Conservation (phyloP, 305 asterid species). For the Fraxinus sp. region DNA sequence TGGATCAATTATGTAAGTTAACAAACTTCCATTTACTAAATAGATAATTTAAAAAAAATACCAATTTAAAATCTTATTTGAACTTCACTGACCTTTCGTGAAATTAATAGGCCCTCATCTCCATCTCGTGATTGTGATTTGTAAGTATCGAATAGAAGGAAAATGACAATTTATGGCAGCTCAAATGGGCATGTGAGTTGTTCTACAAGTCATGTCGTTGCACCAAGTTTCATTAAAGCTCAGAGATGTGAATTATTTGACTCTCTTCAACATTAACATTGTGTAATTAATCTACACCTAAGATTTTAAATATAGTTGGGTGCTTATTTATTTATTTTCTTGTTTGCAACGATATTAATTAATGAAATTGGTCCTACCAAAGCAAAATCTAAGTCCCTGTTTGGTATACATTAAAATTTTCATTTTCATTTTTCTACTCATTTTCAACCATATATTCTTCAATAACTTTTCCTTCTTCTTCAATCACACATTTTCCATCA, state of each 20-base stretch:
- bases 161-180: conserved; percentile 5
- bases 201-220: background rate
- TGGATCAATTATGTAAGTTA: background rate
- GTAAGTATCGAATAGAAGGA: background rate
- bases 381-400: background rate
- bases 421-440: no score
- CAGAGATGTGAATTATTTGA: no score
- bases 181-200: background rate
- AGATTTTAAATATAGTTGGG: background rate
- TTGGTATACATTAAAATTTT: no score
- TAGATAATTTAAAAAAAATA: background rate
- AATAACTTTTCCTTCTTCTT: no score
- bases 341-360: background rate
- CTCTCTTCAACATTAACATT: background rate
- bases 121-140: background rate
- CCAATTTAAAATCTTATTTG: background rate
- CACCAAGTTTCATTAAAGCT: background rate
- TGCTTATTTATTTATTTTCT: background rate
- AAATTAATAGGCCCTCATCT: background rate
- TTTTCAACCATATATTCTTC: no score
- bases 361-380: background rate
- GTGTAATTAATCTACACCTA: background rate
- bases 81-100: background rate
- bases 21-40: background rate
- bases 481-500: no score